Evolutionary conservation across 2,329 filamentous ascomycete species (phyloP), one percentile per base, ranked within the genome.

Genomic region (Xylogone sp.): DNA sequence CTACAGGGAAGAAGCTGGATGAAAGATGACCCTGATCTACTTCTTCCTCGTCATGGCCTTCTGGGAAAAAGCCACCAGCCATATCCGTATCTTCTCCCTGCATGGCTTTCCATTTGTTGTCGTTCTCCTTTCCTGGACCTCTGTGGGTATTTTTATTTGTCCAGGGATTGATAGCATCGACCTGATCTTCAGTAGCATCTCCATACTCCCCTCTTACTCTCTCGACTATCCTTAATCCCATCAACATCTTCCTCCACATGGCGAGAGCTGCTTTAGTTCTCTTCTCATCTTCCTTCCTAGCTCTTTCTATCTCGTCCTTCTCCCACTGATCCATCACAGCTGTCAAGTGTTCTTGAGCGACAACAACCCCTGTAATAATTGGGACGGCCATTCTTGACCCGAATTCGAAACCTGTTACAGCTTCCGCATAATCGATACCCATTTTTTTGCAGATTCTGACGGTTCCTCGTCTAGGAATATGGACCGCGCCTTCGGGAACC

Each of bases 401-500:
- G 66, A 97, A 99, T 65, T 99, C 94, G 66, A 99, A 99, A 1
- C 90, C 94, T 0, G 92, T 92, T 2, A 96, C 94, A 1, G 94
- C 94, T 69, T 97, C 94, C 0, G 94, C 94, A 61, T 86, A 95
- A 64, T 97, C 91, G 34, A 97, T 87, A 3, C 83, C 83, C 0
- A 99, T 75, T 55, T 88, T 85, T 65, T 89, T 90, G 68, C 93
- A 97, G 1, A 97, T 81, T 45, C 86, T 84, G 27, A 86, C 84
- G 0, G 86, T 87, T 0, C 90, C 90, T 44, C 86, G 82, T 49
- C 86, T 84, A 0, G 90, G 90, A 2, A 97, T 78, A 66, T 99
- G 94, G 0, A 88, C 81, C 2, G 92, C 92, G 0, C 94, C 90
- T 60, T 71, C 70, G 0, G 94, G 94, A 21, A 95, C 86, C 94